phyloP scores from a whole-genome alignment of 176 grass and related monocot species.

The Triticum monococcum region DNA sequence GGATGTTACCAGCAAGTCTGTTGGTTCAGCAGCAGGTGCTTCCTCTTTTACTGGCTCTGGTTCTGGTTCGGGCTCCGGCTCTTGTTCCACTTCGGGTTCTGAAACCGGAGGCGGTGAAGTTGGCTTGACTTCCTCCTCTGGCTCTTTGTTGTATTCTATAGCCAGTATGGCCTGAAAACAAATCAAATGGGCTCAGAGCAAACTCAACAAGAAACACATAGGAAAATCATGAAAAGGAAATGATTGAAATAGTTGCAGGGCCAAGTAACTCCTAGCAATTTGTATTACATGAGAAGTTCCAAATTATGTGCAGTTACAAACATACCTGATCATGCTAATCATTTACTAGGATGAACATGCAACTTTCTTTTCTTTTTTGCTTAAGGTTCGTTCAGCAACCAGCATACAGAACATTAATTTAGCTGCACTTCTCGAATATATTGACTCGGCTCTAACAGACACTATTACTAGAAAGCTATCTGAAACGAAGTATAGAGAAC shows the following conservation, averaged over 20 bases:
- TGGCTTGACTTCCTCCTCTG: conserved; percentile 66
- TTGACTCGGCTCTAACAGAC: neutral
- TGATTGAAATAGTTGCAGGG: conserved; percentile 3
- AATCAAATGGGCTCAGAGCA: conserved; percentile 21
- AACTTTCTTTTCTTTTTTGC: neutral
- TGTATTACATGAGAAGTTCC: neutral
- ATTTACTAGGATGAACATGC: neutral
- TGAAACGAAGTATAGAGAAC: neutral
- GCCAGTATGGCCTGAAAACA: conserved; percentile 55
- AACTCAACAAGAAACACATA: neutral
- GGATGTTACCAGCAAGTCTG: conserved; percentile 82
- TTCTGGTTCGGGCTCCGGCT: conserved; percentile 56
- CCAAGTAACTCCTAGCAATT: neutral
- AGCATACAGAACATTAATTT: neutral
- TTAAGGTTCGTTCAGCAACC: neutral
- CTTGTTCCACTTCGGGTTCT: conserved; percentile 43
- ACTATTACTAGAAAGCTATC: neutral
- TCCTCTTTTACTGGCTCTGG: conserved; percentile 67
- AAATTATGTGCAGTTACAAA: neutral
- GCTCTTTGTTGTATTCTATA: conserved; percentile 94
- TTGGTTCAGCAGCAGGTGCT: conserved; percentile 43
- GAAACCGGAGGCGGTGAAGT: conserved; percentile 47
- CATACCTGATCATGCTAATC: neutral
- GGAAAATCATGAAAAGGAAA: neutral
- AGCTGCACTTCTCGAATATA: conserved; percentile 9